Conservation (phyloP, 768 basidiomycete species). For the Boletus coccyginus region DNA sequence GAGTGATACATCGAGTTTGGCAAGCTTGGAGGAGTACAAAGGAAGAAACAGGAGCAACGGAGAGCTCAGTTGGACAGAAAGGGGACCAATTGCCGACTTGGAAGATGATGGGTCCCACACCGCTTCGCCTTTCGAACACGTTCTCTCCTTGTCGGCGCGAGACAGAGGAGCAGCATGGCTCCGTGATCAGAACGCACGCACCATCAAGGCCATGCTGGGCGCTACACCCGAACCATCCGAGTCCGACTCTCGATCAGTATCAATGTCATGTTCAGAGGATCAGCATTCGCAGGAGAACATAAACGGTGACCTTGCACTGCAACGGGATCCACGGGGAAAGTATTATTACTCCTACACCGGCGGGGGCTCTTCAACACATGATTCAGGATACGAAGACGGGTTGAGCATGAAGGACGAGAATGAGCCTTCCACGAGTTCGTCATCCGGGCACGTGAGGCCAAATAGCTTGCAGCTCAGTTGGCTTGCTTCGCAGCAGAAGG, state of each 20-base stretch:
- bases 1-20: constrained; percentile 83
- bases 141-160: constrained; percentile 44
- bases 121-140: constrained; percentile 38
- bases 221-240: constrained; percentile 54
- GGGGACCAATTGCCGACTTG: constrained; percentile 39
- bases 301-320: constrained; percentile 62
- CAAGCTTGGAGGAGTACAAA: constrained; percentile 72
- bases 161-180: constrained; percentile 81
- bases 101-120: constrained; percentile 57
- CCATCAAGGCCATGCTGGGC: constrained; percentile 60
- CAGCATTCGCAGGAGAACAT: constrained; percentile 40
- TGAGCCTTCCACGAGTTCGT: constrained; percentile 26
- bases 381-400: constrained; percentile 54
- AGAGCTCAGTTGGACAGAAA: constrained; percentile 43
- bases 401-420: constrained; percentile 35
- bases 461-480: constrained; percentile 66
- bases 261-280: constrained; percentile 28
- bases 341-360: constrained; percentile 74
- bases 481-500: constrained; percentile 54
- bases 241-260: constrained; percentile 47
- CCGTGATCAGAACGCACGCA: constrained; percentile 73
- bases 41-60: constrained; percentile 56
- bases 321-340: constrained; percentile 64
- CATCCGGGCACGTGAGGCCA: constrained; percentile 44
- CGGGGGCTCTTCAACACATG: constrained; percentile 48